phyloP scores from a whole-genome alignment of 2,329 filamentous ascomycete species.

The Colletotrichum truncatum region DNA sequence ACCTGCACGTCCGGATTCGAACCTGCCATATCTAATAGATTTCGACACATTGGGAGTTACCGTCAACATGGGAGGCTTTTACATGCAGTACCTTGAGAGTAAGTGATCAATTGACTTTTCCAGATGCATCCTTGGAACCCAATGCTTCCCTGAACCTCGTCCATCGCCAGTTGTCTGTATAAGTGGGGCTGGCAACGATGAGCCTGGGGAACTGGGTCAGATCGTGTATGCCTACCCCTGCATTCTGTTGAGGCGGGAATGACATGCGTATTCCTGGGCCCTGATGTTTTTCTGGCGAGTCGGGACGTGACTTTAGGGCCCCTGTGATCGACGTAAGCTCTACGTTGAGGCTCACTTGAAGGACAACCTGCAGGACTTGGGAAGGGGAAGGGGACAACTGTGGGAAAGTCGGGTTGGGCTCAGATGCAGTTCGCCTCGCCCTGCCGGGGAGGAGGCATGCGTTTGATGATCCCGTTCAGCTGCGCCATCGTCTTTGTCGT shows the following conservation, averaged over 20 bases:
- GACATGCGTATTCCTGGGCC: constrained; percentile 31
- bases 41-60: constrained; percentile 37
- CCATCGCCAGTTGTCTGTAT: constrained; percentile 18
- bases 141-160: constrained; percentile 28
- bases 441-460: constrained; percentile 26
- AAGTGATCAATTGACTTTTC: constrained; percentile 55
- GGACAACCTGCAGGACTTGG: neutral
- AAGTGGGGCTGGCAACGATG: constrained; percentile 24
- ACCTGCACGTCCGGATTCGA: constrained; percentile 15
- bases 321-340: constrained; percentile 11
- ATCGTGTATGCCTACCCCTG: constrained; percentile 38
- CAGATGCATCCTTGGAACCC: constrained; percentile 20
- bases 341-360: constrained; percentile 15
- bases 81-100: constrained; percentile 80
- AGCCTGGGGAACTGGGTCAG: constrained; percentile 24
- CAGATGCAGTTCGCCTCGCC: constrained; percentile 42
- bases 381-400: neutral
- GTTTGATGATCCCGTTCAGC: constrained; percentile 17
- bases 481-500: neutral
- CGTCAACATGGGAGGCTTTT: constrained; percentile 69
- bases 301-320: neutral
- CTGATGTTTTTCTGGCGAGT: constrained; percentile 7
- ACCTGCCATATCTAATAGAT: neutral
- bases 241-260: constrained; percentile 40
- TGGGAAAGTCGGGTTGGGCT: constrained; percentile 40